Evolutionary conservation across 1,139 yeast genomes (phyloP), one percentile per base, ranked within the genome.

Genomic region (Yamadazyma epiphylla): DNA sequence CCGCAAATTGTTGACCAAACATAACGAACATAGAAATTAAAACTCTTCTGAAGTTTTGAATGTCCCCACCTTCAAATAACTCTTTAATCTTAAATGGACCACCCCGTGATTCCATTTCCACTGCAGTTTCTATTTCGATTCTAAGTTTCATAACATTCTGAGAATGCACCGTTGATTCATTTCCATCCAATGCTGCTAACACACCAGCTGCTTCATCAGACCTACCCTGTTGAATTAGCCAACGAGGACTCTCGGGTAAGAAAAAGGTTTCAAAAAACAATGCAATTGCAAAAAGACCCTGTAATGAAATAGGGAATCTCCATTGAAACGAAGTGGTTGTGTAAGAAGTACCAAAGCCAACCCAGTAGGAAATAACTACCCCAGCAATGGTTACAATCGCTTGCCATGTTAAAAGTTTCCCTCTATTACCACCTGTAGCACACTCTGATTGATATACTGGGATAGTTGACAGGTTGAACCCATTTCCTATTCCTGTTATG

Each of bases 241-340:
- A 69, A 39, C 75, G 57, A 4, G 77, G 76, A 3, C 73, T 61
- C 49, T 70, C 77, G 3, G 77, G 77, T 12, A 65, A 49, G 29
- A 48, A 40, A 25, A 45, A 37, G 29, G 49, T 47, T 17, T 48
- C 45, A 5, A 43, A 15, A 13, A 36, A 27, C 28, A 59, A 46
- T 17, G 54, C 45, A 13, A 50, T 42, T 16, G 44, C 37, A 5
- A 58, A 35, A 24, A 53, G 39, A 2, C 63, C 62, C 44, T 60
- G 60, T 15, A 60, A 32, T 28, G 55, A 45, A 15, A 69, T 48
- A 2, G 75, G 75, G 28, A 67, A 62, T 40, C 75, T 54, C 64
- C 61, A 40, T 27, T 43, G 34, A 24, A 43, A 34, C 4, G 45
- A 39, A 24, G 24, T 15, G 24, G 38, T 27, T 20, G 52, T 38